These are phyloP conservation scores for Gentiana straminea DNA, from an alignment of 257 asterid genomes.

Conservation along the genomic window DNA sequence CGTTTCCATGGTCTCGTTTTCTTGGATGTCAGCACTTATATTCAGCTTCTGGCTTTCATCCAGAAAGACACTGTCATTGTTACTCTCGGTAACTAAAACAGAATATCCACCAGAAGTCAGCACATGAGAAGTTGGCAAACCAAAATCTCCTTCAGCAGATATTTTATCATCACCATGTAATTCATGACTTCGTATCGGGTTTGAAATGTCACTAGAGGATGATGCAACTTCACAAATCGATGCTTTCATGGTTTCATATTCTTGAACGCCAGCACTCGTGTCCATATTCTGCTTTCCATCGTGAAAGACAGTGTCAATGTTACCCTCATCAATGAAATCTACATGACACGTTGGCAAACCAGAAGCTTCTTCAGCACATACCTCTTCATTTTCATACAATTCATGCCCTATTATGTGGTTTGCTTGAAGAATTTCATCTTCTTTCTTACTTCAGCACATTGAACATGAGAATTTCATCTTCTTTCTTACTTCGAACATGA, in stretches of 20 bases:
- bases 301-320: conserved; percentile 10
- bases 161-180: neutral
- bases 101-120: conserved; percentile 9
- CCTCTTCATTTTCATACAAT: neutral
- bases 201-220: conserved; percentile 5
- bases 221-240: conserved; percentile 8
- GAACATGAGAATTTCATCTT: conserved; percentile 16
- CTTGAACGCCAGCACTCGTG: conserved; percentile 3
- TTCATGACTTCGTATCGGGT: neutral
- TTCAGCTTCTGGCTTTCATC: conserved; percentile 8
- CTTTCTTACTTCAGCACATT: conserved; percentile 9
- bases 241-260: conserved; percentile 10
- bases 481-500: conserved; percentile 12
- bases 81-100: conserved; percentile 7
- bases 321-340: conserved; percentile 8
- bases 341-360: neutral
- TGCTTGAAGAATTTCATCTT: conserved; percentile 10
- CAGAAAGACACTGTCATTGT: conserved; percentile 10
- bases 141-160: conserved; percentile 3
- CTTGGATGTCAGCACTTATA: conserved; percentile 4
- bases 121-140: neutral
- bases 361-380: neutral
- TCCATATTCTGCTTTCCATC: conserved; percentile 8
- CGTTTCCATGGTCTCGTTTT: conserved; percentile 10
- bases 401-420: no score